Conservation (phyloP, 1,139 yeast genomes). For the Debaryomyces singareniensis region DNA sequence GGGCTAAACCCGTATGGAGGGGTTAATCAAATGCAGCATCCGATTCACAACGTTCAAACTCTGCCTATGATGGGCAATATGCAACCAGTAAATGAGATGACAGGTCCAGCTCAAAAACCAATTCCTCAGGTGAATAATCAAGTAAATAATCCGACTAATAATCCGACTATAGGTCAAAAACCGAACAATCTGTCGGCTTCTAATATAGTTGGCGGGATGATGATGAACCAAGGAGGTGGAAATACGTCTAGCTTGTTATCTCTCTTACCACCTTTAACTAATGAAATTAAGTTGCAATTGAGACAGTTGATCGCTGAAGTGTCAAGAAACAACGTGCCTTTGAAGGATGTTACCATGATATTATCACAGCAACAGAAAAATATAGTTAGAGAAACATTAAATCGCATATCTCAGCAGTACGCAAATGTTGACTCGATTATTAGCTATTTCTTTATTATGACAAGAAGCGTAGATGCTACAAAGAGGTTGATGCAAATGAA, state of each 20-base stretch:
- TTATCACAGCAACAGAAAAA: constrained; percentile 60
- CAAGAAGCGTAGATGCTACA: constrained; percentile 70
- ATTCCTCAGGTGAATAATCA: too few relatives aligned
- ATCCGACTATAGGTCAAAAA: constrained; percentile 10
- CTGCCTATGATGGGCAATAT: constrained; percentile 19
- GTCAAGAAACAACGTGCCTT: constrained; percentile 54
- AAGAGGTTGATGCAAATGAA: constrained; percentile 72
- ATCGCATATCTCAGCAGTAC: constrained; percentile 55
- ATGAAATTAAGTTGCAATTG: constrained; percentile 43
- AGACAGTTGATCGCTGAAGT: constrained; percentile 65
- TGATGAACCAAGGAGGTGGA: constrained; percentile 7
- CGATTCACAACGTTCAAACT: constrained; percentile 10
- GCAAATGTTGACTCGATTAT: constrained; percentile 68
- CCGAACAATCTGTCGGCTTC: constrained; percentile 13
- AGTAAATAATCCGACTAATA: constrained; percentile 15
- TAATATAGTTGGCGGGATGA: constrained; percentile 1
- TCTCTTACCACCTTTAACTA: constrained; percentile 34
- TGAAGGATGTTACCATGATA: constrained; percentile 58
- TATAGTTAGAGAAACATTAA: constrained; percentile 53
- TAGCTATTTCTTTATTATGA: constrained; percentile 69
- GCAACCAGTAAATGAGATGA: constrained; percentile 8
- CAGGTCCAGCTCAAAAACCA: constrained; percentile 9
- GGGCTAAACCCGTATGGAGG: constrained; percentile 6
- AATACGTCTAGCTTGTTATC: constrained; percentile 10
- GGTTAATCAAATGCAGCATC: constrained; percentile 7